phyloP scores from a whole-genome alignment of 208 protist genomes.

The Acanthamoeba sp. region DNA sequence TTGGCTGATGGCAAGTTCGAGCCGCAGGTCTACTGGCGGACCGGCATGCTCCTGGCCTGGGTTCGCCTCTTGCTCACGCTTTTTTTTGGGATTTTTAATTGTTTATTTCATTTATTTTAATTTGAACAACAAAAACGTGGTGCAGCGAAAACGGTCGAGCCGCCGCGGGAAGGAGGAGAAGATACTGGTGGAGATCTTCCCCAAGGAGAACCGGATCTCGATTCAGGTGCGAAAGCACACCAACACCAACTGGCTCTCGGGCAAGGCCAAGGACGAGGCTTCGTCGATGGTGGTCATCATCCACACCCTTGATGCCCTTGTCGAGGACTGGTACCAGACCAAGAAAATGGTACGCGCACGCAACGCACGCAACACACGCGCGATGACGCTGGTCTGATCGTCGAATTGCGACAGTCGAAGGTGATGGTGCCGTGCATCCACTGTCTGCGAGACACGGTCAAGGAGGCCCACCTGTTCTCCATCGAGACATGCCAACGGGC shows the following conservation, averaged over 20 bases:
- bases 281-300: constrained; percentile 63
- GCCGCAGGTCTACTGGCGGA: constrained; percentile 57
- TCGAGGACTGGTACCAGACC: constrained; percentile 69
- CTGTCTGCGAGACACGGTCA: constrained; percentile 39
- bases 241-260: constrained; percentile 40
- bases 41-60: constrained; percentile 48
- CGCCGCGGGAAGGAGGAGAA: constrained; percentile 35
- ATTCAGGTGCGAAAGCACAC: constrained; percentile 56
- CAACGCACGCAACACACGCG: no score
- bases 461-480: constrained; percentile 29
- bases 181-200: constrained; percentile 46
- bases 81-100: not conserved
- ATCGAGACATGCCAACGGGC: constrained; percentile 38
- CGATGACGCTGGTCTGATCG: no score
- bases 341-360: constrained; percentile 59
- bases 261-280: constrained; percentile 15
- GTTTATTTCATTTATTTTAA: not conserved
- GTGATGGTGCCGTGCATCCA: constrained; percentile 65
- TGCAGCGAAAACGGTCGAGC: constrained; percentile 32
- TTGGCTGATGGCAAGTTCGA: constrained; percentile 59
- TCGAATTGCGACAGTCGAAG: not conserved
- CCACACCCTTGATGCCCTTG: constrained; percentile 48
- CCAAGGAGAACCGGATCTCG: constrained; percentile 56
- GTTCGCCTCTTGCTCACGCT: not conserved
- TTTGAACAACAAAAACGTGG: no score